These are phyloP conservation scores for Aspergillus caelatus DNA, from an alignment of 2,329 filamentous ascomycete species.

Conservation along the genomic window DNA sequence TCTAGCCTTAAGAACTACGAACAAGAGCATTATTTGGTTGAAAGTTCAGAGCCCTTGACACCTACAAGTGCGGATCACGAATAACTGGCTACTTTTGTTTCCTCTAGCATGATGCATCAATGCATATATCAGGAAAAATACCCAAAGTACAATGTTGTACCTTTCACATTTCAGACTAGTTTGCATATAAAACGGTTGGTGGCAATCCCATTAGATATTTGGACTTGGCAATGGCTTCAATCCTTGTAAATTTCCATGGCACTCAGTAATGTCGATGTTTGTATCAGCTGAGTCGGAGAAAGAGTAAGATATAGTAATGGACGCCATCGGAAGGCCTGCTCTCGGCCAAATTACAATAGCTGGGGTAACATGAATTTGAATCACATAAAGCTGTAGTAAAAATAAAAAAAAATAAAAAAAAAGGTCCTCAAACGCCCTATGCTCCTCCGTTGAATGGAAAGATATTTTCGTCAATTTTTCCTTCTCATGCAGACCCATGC, in stretches of 20 bases:
- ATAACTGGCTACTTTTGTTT: constrained; percentile 16
- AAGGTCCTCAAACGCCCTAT: constrained; percentile 19
- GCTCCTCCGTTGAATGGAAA: constrained; percentile 8
- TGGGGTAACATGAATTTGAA: constrained; percentile 1
- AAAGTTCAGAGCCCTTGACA: constrained; percentile 12
- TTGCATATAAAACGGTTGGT: not conserved
- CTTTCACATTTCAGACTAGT: not conserved
- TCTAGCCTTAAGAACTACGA: constrained; percentile 20
- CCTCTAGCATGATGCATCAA: constrained; percentile 10
- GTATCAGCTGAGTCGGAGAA: not conserved
- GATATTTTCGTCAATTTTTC: constrained; percentile 8
- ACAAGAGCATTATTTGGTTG: constrained; percentile 16
- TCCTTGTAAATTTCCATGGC: not conserved
- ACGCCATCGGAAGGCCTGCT: not conserved
- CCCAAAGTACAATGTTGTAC: constrained; percentile 6
- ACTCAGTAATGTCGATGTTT: not conserved
- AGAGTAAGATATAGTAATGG: not conserved
- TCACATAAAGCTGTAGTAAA: constrained; percentile 14
- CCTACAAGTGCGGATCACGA: constrained; percentile 24
- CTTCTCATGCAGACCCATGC: not conserved
- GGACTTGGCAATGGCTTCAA: not conserved
- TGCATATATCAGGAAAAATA: constrained; percentile 3
- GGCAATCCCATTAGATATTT: not conserved
- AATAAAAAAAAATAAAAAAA: constrained; percentile 5
- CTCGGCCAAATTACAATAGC: not conserved